Conservation (phyloP, 352 stramenopile species). For the Thalassiosira hispida region DNA sequence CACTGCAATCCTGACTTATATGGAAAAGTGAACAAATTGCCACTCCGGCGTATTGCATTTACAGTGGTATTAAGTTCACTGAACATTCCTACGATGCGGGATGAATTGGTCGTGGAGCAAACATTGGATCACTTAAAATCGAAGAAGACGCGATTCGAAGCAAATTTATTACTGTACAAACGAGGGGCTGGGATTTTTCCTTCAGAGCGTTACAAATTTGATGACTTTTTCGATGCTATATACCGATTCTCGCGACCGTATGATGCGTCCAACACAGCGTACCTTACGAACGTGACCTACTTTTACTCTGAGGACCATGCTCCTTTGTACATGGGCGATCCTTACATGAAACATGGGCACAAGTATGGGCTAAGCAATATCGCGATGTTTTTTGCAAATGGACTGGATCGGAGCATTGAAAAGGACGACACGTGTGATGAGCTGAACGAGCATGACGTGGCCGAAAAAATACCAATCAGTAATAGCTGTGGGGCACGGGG, state of each 20-base stretch:
- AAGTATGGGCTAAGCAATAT: constrained; percentile 56
- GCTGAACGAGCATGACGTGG: constrained; percentile 33
- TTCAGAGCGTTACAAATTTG: constrained; percentile 47
- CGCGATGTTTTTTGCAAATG: constrained; percentile 52
- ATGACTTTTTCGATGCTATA: constrained; percentile 37
- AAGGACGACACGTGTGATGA: constrained; percentile 55
- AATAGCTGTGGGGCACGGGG: constrained; percentile 40
- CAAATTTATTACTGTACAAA: constrained; percentile 45
- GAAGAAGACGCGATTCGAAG: constrained; percentile 23
- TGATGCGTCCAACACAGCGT: background rate
- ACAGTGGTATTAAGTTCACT: constrained; percentile 33
- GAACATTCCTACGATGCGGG: constrained; percentile 22
- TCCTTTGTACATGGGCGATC: constrained; percentile 51
- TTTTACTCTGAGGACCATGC: constrained; percentile 28
- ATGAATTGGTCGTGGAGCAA: constrained; percentile 25
- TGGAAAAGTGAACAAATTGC: constrained; percentile 35
- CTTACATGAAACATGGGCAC: constrained; percentile 47
- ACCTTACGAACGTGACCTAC: background rate
- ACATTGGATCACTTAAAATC: constrained; percentile 41
- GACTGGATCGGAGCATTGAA: constrained; percentile 51
- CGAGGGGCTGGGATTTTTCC: constrained; percentile 7
- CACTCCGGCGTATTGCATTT: constrained; percentile 28
- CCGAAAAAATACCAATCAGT: constrained; percentile 30
- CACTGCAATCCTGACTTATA: constrained; percentile 12
- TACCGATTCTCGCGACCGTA: constrained; percentile 21